Base-by-base conservation (phyloP, 495 filamentous ascomycete species). In the Pyronema omphalodes region DNA sequence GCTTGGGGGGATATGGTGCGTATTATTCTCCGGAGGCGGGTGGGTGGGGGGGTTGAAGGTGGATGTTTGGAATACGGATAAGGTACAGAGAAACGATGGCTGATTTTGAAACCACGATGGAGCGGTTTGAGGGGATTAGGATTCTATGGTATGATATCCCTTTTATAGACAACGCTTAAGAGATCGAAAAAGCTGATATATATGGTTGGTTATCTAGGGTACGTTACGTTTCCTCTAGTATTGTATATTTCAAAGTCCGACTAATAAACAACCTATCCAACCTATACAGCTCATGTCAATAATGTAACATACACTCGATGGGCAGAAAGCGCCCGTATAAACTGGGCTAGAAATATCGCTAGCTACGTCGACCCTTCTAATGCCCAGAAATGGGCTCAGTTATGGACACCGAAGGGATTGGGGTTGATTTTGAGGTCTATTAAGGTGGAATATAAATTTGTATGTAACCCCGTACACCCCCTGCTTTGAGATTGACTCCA, bases 1-100 rank as follows among this genome's bases (percentile, higher is more conserved):
- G 82, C 80, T 0, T 94, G 86, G 88, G 88, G 86, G 35, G 89
- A 96, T 70, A 87, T 88, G 85, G 88, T 84, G 74, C 33, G 50
- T 41, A 8, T 19, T n/a, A 9, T n/a, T 45, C 51, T 56, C 54
- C 57, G 53, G 36, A 6, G 6, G n/a, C 6, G 23, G 35, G 12
- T 5, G 29, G 18, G 47, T 4, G 47, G 18, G 19, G 44, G 9
- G 45, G 41, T 52, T 52, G 40, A 37, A 41, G 34, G 34, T 1
- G 11, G 35, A 43, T n/a, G 15, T 9, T 15, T n/a, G n/a, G n/a
- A n/a, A n/a, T n/a, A n/a, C n/a, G n/a, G n/a, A n/a, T n/a, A n/a
- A n/a, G n/a, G n/a, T n/a, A n/a, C n/a, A n/a, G n/a, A n/a, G n/a
- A n/a, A n/a, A n/a, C 23, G 23, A 5, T 29, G 23, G 23, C 23